A percentile compares a stretch with the other conserved stretches of the same genome.
Conservation (phyloP, 2,329 filamentous ascomycete genomes). For the Dendrostoma leiphaemia region DNA sequence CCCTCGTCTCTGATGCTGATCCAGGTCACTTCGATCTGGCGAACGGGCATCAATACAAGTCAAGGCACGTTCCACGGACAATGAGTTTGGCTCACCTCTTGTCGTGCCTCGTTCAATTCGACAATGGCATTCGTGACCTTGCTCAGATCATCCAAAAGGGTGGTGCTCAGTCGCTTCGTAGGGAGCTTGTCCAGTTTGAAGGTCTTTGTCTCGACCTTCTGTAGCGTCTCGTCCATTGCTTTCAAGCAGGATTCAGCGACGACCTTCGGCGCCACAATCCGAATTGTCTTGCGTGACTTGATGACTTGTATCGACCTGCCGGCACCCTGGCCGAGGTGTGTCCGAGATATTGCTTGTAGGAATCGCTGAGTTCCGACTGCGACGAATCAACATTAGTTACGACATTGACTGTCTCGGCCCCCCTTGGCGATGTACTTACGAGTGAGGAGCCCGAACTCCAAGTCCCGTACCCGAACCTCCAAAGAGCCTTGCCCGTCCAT, state of each 20-base stretch:
- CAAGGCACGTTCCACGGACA: background rate
- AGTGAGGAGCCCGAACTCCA: slow-evolving; percentile 43
- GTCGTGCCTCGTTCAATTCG: slow-evolving; percentile 29
- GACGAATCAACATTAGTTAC: background rate
- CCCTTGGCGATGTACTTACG: slow-evolving; percentile 33
- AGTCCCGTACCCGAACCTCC: slow-evolving; percentile 35
- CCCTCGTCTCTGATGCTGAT: slow-evolving; percentile 28
- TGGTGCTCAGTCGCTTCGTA: slow-evolving; percentile 22
- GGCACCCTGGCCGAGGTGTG: slow-evolving; percentile 29
- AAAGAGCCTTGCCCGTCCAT: slow-evolving; percentile 40
- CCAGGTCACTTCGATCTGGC: slow-evolving; percentile 39
- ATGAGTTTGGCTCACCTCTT: slow-evolving; percentile 18
- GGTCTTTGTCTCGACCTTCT: slow-evolving; percentile 21
- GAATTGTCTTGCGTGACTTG: slow-evolving; percentile 27
- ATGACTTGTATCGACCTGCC: slow-evolving; percentile 36
- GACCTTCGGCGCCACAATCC: slow-evolving; percentile 34
- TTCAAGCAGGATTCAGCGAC: slow-evolving; percentile 34
- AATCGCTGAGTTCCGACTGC: slow-evolving; percentile 35
- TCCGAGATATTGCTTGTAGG: slow-evolving; percentile 29
- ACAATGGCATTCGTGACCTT: slow-evolving; percentile 38
- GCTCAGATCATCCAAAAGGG: slow-evolving; percentile 34
- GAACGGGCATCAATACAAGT: slow-evolving; percentile 9
- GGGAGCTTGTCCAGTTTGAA: slow-evolving; percentile 27
- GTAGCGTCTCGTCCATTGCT: slow-evolving; percentile 31
- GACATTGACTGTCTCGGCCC: background rate